Evolutionary conservation across 495 filamentous ascomycete genomes (phyloP).

Genomic region (Talaromyces liani): DNA sequence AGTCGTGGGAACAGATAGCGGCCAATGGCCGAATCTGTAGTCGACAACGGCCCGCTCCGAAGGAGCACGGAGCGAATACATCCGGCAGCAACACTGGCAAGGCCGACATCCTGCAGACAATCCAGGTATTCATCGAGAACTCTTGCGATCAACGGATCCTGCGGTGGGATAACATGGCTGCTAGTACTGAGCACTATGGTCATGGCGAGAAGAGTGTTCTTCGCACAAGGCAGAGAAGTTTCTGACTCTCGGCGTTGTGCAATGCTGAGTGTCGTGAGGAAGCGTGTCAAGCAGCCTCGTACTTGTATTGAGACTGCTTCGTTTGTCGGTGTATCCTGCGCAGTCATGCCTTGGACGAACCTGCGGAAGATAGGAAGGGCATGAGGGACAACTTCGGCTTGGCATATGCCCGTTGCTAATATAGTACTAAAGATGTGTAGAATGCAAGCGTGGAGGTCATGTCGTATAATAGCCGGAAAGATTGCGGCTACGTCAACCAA

Average conservation of each 20-base stretch:
- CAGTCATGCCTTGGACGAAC: conserved; percentile 69
- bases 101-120: conserved; percentile 73
- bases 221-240: conserved; percentile 78
- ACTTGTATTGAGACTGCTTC: conserved; percentile 43
- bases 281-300: conserved; percentile 70
- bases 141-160: conserved; percentile 59
- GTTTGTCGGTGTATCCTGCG: conserved; percentile 16
- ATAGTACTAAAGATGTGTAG: conserved; percentile 94
- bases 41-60: conserved; percentile 52
- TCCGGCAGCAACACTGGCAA: conserved; percentile 76
- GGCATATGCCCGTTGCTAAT: conserved; percentile 77
- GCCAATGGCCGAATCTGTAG: conserved; percentile 65
- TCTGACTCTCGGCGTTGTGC: conserved; percentile 79
- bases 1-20: conserved; percentile 70
- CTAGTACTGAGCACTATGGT: conserved; percentile 85
- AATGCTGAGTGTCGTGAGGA: conserved; percentile 70
- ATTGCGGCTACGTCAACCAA: conserved; percentile 90
- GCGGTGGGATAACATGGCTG: conserved; percentile 59
- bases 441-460: conserved; percentile 93
- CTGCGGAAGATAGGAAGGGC: conserved; percentile 86
- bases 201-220: conserved; percentile 80
- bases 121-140: conserved; percentile 74
- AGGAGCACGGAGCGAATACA: conserved; percentile 81
- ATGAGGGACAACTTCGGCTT: conserved; percentile 81
- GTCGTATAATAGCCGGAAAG: conserved; percentile 93